Base-by-base conservation (phyloP, 78 protist species). In the Mastigamoeba balamuthi region DNA sequence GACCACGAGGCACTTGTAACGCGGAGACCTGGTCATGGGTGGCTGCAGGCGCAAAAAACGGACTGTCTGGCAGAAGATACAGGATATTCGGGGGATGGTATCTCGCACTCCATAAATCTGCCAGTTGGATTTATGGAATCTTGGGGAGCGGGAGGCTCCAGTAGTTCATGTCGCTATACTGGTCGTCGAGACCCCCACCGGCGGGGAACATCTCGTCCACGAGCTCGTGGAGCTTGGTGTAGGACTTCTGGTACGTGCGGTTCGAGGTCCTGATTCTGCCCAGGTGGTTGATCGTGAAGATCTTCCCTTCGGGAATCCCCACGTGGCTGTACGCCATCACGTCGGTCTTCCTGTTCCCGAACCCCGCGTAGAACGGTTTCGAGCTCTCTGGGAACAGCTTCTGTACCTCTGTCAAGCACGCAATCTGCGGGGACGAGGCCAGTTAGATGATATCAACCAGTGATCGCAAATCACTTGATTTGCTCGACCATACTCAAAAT, bases 351-450 rank as follows among this genome's bases (percentile, higher is more conserved):
- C 5, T 74, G 86, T 96, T 96, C 41, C 99, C 99, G 72, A 96
- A 96, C 23, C 98, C 99, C 0, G 97, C 99, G 76, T 92, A 86
- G 72, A 92, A 95, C 27, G 96, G 97, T 2, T 77, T 6, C 3
- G 23, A 37, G 0, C 74, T 40, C 25, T 58, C n/a, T 8, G 97
- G 96, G 41, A 91, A 96, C 29, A 95, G 74, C 9, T 43, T 28
- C 33, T 76, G 83, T 33, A 96, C 74, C 44, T 86, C 82, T 9
- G 36, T 63, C 30, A 96, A 83, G 72, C 91, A 77, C 1, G 91
- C 88, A 23, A 92, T 87, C 27, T n/a, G n/a, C n/a, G n/a, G n/a
- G n/a, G n/a, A n/a, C n/a, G n/a, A n/a, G n/a, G n/a, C n/a, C n/a
- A n/a, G n/a, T n/a, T n/a, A n/a, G n/a, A n/a, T n/a, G n/a, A n/a